A percentile compares a stretch with the other conserved stretches of the same genome.
Conservation (phyloP, 1,139 yeast genomes). For the Yamadazyma taylorii region DNA sequence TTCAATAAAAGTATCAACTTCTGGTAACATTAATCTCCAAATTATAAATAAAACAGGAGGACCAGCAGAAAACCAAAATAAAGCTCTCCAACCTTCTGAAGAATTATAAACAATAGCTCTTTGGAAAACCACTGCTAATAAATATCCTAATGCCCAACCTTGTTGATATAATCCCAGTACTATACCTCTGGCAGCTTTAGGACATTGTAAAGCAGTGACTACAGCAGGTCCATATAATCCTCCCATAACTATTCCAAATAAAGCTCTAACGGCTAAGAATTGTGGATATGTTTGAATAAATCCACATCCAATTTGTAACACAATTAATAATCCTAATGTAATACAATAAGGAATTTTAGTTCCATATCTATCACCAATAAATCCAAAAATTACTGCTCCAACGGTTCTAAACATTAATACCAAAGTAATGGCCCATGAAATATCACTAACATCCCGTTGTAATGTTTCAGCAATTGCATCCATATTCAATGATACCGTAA, state of each 20-base stretch:
- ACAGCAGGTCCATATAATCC: slow-evolving; percentile 41
- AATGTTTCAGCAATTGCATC: slow-evolving; percentile 30
- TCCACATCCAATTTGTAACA: slow-evolving; percentile 42
- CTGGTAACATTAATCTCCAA: slow-evolving; percentile 36
- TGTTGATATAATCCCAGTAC: slow-evolving; percentile 43
- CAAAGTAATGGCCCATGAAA: slow-evolving; percentile 47
- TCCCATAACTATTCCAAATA: slow-evolving; percentile 47
- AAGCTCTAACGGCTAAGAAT: slow-evolving; percentile 41
- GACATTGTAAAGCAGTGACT: slow-evolving; percentile 40
- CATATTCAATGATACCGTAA: slow-evolving; percentile 37
- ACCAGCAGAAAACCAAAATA: slow-evolving; percentile 81
- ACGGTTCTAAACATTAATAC: slow-evolving; percentile 47
- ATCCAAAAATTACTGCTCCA: slow-evolving; percentile 42
- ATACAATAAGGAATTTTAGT: slow-evolving; percentile 39
- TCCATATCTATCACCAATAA: slow-evolving; percentile 36
- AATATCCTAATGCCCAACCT: slow-evolving; percentile 47
- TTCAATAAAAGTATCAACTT: slow-evolving; percentile 29
- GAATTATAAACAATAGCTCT: slow-evolving; percentile 39
- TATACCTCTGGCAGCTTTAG: slow-evolving; percentile 39
- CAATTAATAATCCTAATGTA: slow-evolving; percentile 30
- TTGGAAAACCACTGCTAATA: slow-evolving; percentile 42
- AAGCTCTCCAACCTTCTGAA: slow-evolving; percentile 63
- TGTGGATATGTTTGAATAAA: slow-evolving; percentile 38
- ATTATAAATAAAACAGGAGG: slow-evolving; percentile 33
- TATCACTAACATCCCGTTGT: slow-evolving; percentile 25